Conservation (phyloP, 805 yeast genomes). For the Maudiozyma serrabonitensis region DNA sequence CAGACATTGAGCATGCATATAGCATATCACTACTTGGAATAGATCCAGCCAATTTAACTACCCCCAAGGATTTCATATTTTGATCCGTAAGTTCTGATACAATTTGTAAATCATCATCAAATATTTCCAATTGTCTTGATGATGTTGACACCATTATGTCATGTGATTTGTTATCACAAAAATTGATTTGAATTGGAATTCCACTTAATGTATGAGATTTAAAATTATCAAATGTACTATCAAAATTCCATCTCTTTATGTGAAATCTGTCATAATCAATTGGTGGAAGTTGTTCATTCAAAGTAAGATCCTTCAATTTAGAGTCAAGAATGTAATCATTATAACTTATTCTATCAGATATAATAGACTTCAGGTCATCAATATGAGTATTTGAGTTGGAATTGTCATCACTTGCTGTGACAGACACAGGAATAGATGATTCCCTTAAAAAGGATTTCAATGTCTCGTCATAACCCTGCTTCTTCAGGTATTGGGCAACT, state of each 20-base stretch:
- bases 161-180: slow-evolving; percentile 1
- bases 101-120: slow-evolving; percentile 1
- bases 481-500: slow-evolving; percentile 50
- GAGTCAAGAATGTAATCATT: slow-evolving; percentile 11
- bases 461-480: slow-evolving; percentile 39
- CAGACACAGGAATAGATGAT: slow-evolving; percentile 6
- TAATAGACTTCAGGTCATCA: slow-evolving; percentile 16
- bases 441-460: slow-evolving; percentile 38
- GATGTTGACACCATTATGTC: slow-evolving; percentile 11
- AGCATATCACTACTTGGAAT: slow-evolving; percentile 4
- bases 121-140: slow-evolving; percentile 4
- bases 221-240: slow-evolving; percentile 2
- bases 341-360: slow-evolving; percentile 22
- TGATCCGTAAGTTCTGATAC: not conserved
- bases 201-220: not conserved
- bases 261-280: slow-evolving; percentile 6
- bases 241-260: slow-evolving; percentile 16
- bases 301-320: slow-evolving; percentile 8
- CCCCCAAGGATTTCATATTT: slow-evolving; percentile 5
- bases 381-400: slow-evolving; percentile 1
- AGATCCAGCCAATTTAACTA: slow-evolving; percentile 18
- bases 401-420: slow-evolving; percentile 2
- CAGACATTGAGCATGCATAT: slow-evolving; percentile 21
- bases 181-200: slow-evolving; percentile 2
- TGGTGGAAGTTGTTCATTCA: slow-evolving; percentile 6